Percentiles rank a stretch among this genome's conserved stretches.
phyloP scores from a whole-genome alignment of 148 eudicot genomes.

The Cornus florida region DNA sequence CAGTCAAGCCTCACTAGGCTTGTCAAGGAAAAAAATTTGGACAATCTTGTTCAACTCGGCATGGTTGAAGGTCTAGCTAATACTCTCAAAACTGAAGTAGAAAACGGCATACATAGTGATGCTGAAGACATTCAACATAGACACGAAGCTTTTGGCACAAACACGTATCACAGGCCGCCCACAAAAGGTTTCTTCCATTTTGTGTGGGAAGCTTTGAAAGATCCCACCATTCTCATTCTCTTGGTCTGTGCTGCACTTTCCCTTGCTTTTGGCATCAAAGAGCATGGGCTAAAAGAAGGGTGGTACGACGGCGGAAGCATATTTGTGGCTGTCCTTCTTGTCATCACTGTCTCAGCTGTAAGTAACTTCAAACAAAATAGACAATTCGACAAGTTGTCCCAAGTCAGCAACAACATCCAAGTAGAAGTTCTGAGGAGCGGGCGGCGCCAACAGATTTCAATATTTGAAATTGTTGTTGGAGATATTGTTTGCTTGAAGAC shows the following conservation, averaged over 20 bases:
- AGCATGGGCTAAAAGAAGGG: background rate
- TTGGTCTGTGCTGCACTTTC: slow-evolving; percentile 1
- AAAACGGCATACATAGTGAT: slow-evolving; percentile 5
- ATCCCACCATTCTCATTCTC: slow-evolving; percentile 5
- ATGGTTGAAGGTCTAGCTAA: slow-evolving; percentile 1
- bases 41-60: background rate
- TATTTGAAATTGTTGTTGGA: background rate
- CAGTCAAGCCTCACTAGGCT: slow-evolving; percentile 5
- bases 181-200: slow-evolving; percentile 7
- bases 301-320: slow-evolving; percentile 28
- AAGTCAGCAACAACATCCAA: background rate
- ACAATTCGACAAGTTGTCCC: slow-evolving; percentile 7
- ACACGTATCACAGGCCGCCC: slow-evolving; percentile 10
- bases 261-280: slow-evolving; percentile 9
- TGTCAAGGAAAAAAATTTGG: slow-evolving; percentile 2
- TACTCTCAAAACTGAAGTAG: slow-evolving; percentile 15
- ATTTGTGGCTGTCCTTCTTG: slow-evolving; percentile 4
- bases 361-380: slow-evolving; percentile 15
- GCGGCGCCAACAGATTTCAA: background rate
- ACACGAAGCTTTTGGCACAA: slow-evolving; percentile 3
- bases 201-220: slow-evolving; percentile 21
- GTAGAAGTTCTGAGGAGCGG: background rate
- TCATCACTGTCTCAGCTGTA: slow-evolving; percentile 9
- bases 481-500: slow-evolving; percentile 9
- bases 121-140: background rate